Percentiles rank a stretch among this genome's conserved stretches.
phyloP scores from a whole-genome alignment of 1,139 yeast genomes.

The Suhomyces anneliseae region DNA sequence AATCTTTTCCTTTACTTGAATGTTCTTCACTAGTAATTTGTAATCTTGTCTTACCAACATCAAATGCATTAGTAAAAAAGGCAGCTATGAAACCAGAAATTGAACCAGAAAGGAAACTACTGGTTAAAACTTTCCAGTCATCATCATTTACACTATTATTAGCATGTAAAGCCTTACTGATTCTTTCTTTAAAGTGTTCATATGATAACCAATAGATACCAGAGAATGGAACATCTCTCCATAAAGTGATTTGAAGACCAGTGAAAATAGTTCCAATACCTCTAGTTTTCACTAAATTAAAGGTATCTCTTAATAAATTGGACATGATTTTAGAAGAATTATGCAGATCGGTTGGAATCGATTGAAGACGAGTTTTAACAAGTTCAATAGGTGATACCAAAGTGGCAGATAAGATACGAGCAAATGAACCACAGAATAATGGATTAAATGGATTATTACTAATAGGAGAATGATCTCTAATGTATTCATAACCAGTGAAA shows the following conservation, averaged over 20 bases:
- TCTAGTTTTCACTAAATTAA: conserved; percentile 49
- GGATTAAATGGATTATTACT: conserved; percentile 60
- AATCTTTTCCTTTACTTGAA: conserved; percentile 18
- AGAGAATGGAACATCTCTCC: conserved; percentile 97
- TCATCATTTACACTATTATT: conserved; percentile 27
- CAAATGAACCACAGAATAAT: conserved; percentile 79
- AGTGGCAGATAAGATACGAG: conserved; percentile 82
- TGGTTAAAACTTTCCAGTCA: conserved; percentile 58
- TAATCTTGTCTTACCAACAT: conserved; percentile 92
- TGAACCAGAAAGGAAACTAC: conserved; percentile 83
- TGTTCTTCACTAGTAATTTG: conserved; percentile 55
- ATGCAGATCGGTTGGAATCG: conserved; percentile 56
- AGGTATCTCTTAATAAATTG: conserved; percentile 57
- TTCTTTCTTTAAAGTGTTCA: conserved; percentile 44
- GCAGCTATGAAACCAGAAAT: conserved; percentile 87
- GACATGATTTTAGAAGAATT: conserved; percentile 35
- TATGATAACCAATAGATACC: conserved; percentile 94
- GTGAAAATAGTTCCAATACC: conserved; percentile 73
- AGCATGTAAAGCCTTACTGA: conserved; percentile 25
- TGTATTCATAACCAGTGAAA: conserved; percentile 88
- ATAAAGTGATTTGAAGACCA: conserved; percentile 82
- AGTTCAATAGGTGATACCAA: conserved; percentile 86
- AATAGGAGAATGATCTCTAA: conserved; percentile 74
- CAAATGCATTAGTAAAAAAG: conserved; percentile 86
- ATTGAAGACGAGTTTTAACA: conserved; percentile 83